Evolutionary conservation across 2,329 filamentous ascomycete species (phyloP).

Genomic region (Sarocladium brachiariae): DNA sequence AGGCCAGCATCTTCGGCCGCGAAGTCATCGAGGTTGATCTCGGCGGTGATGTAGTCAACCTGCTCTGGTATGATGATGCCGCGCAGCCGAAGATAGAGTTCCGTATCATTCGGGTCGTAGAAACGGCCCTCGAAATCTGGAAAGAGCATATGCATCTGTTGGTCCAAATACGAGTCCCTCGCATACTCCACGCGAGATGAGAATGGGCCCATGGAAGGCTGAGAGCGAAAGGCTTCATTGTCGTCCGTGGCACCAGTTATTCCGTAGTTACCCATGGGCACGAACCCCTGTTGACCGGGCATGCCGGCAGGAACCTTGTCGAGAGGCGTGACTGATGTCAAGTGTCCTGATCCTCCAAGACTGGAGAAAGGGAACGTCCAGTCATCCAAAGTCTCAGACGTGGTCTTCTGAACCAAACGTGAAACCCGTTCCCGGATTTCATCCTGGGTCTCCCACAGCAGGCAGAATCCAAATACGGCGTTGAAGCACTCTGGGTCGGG

Average conservation of each 20-base stretch:
- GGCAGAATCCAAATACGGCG: conserved; percentile 63
- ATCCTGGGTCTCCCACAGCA: conserved; percentile 50
- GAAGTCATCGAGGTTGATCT: conserved; percentile 42
- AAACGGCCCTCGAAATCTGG: conserved; percentile 66
- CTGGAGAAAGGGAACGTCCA: conserved; percentile 57
- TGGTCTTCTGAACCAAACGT: conserved; percentile 23
- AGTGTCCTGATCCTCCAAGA: conserved; percentile 64
- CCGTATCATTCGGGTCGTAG: conserved; percentile 70
- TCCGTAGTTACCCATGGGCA: conserved; percentile 31
- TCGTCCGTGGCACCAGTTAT: not conserved
- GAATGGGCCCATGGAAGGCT: conserved; percentile 41
- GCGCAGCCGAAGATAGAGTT: conserved; percentile 60
- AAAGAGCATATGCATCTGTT: conserved; percentile 44
- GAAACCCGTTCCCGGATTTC: conserved; percentile 37
- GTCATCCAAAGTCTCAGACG: conserved; percentile 43
- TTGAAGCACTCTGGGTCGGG: conserved; percentile 41
- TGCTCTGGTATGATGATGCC: conserved; percentile 56
- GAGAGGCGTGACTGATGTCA: conserved; percentile 21
- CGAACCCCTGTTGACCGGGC: not conserved
- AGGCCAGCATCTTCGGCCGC: not conserved
- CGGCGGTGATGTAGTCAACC: conserved; percentile 53
- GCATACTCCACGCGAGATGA: conserved; percentile 29
- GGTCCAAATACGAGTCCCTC: conserved; percentile 36
- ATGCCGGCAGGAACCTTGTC: conserved; percentile 10
- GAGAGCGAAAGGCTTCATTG: not conserved